phyloP scores from a whole-genome alignment of 345 rosid species.

The Bruguiera gymnorhiza region DNA sequence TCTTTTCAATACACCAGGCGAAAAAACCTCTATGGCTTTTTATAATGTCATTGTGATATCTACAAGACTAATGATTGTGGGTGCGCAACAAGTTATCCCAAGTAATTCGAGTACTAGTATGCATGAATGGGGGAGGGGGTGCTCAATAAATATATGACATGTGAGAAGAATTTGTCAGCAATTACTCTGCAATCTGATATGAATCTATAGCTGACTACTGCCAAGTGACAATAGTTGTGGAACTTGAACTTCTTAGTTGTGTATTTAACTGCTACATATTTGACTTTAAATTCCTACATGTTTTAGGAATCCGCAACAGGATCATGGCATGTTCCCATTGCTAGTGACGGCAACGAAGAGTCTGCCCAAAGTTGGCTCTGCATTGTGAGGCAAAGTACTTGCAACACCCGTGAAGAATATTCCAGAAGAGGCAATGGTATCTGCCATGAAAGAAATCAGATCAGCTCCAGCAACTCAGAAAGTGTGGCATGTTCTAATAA shows the following conservation, averaged over 20 bases:
- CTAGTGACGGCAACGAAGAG: conserved; percentile 27
- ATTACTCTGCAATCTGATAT: too few species aligned
- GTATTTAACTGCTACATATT: not conserved
- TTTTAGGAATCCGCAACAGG: conserved; percentile 84
- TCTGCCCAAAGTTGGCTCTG: conserved; percentile 59
- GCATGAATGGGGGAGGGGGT: too few species aligned
- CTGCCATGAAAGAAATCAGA: not conserved
- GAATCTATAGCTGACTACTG: not conserved
- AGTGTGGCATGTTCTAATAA: conserved; percentile 1
- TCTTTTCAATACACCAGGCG: too few species aligned
- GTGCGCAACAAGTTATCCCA: too few species aligned
- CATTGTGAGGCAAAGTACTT: conserved; percentile 37
- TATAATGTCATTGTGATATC: too few species aligned
- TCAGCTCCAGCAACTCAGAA: conserved; percentile 9
- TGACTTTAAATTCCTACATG: not conserved
- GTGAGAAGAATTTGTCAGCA: too few species aligned
- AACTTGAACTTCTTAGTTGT: not conserved
- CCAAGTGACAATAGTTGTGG: not conserved
- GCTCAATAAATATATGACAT: too few species aligned
- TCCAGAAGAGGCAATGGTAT: conserved; percentile 12
- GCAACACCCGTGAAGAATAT: conserved; percentile 21
- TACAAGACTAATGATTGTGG: too few species aligned
- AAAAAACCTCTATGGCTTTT: too few species aligned
- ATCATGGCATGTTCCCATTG: conserved; percentile 80
- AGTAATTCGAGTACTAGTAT: too few species aligned